phyloP scores from a whole-genome alignment of 306 rosid species.

The Ceratonia siliqua region DNA sequence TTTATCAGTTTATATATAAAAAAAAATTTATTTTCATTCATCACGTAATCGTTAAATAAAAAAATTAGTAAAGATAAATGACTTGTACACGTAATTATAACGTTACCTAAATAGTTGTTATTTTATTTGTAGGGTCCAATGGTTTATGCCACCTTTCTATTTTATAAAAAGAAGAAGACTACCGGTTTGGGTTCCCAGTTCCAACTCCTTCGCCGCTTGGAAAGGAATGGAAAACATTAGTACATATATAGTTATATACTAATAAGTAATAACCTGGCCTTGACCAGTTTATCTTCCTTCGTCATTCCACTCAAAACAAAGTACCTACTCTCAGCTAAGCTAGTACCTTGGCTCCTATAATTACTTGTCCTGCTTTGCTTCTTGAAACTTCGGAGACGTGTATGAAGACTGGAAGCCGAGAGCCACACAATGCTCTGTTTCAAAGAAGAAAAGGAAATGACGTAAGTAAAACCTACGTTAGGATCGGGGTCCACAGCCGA shows the following conservation, averaged over 20 bases:
- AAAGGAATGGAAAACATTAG: not conserved
- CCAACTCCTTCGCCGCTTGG: not conserved
- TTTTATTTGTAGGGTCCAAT: no score
- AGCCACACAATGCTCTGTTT: no score
- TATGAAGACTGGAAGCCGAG: no score
- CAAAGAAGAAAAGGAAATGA: no score
- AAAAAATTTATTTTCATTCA: not conserved
- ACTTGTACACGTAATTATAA: not conserved
- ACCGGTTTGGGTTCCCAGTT: no score
- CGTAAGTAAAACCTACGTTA: no score
- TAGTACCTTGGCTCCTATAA: no score
- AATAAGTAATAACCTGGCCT: no score
- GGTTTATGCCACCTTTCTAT: not conserved
- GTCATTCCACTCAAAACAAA: not conserved
- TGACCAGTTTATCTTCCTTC: not conserved
- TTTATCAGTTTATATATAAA: not conserved
- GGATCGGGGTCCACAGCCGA: no score
- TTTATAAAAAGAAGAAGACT: not conserved
- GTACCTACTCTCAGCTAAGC: not conserved
- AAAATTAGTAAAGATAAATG: not conserved
- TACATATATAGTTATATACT: no score
- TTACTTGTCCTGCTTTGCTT: slow-evolving; percentile 5
- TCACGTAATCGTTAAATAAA: not conserved
- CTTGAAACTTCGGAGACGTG: no score
- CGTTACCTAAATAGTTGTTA: not conserved